Conservation (phyloP, 805 yeast species). For the Yarrowia divulgata region DNA sequence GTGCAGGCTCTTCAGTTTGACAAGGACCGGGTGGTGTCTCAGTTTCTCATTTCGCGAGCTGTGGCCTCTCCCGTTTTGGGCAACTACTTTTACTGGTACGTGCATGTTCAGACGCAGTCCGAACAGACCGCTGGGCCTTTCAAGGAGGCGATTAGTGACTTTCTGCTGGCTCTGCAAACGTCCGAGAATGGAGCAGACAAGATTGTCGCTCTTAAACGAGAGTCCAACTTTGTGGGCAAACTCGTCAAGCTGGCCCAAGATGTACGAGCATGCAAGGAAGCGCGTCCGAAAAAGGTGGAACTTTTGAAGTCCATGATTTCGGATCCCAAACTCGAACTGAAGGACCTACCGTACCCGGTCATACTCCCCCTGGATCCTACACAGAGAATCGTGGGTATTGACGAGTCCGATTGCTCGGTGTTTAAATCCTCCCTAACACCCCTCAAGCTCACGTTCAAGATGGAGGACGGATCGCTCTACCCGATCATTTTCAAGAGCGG, state of each 20-base stretch:
- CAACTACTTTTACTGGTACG: conserved; percentile 88
- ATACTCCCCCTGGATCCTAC: conserved; percentile 86
- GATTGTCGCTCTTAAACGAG: conserved; percentile 56
- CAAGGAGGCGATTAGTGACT: conserved; percentile 58
- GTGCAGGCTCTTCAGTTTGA: conserved; percentile 94
- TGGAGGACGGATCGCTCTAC: conserved; percentile 60
- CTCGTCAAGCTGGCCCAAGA: conserved; percentile 70
- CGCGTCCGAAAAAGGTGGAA: conserved; percentile 78
- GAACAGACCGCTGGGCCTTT: conserved; percentile 53
- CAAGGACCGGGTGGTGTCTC: conserved; percentile 49
- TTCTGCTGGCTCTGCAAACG: conserved; percentile 51
- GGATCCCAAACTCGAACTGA: conserved; percentile 56
- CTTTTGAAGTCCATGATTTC: conserved; percentile 64
- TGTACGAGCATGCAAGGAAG: conserved; percentile 71
- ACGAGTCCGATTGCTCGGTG: conserved; percentile 81
- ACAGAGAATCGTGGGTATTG: conserved; percentile 72
- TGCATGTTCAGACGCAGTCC: conserved; percentile 86
- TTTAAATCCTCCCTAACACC: conserved; percentile 94
- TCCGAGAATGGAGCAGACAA: conserved; percentile 48
- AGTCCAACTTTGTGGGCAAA: conserved; percentile 71
- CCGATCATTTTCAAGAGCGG: conserved; percentile 94
- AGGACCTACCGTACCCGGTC: conserved; percentile 58
- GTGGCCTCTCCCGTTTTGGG: conserved; percentile 71
- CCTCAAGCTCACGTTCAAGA: conserved; percentile 77
- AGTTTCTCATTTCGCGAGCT: conserved; percentile 77